phyloP scores from a whole-genome alignment of 805 yeast species.

The Cyberlindnera japonica region DNA sequence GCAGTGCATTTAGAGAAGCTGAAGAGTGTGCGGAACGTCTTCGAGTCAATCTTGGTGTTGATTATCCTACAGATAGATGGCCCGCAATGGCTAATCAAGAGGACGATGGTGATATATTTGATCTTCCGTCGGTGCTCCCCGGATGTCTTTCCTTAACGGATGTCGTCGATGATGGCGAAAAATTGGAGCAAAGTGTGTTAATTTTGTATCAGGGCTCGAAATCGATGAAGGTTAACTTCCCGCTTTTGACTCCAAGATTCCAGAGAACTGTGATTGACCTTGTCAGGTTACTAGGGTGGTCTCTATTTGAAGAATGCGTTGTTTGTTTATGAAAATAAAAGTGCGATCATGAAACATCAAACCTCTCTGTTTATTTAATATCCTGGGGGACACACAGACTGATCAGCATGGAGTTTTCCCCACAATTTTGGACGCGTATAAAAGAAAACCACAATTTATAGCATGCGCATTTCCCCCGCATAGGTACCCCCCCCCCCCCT shows the following conservation, averaged over 20 bases:
- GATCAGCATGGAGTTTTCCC: too few species aligned
- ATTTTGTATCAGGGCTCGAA: not conserved
- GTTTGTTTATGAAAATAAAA: not conserved
- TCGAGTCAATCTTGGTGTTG: not conserved
- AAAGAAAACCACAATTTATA: too few species aligned
- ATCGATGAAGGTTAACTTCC: not conserved
- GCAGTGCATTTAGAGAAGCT: slow-evolving; percentile 1
- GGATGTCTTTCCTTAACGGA: slow-evolving; percentile 1
- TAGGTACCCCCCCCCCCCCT: too few species aligned
- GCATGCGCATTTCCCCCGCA: too few species aligned
- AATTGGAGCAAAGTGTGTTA: not conserved
- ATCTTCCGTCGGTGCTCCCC: slow-evolving; percentile 7
- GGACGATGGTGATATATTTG: slow-evolving; percentile 6
- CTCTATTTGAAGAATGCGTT: slow-evolving; percentile 5
- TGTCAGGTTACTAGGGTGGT: slow-evolving; percentile 12
- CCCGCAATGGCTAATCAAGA: not conserved
- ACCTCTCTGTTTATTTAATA: too few species aligned
- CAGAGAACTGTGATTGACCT: slow-evolving; percentile 4
- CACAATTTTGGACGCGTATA: too few species aligned
- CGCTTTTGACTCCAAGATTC: slow-evolving; percentile 2
- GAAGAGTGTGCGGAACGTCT: not conserved
- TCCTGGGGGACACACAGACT: too few species aligned
- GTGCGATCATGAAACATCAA: too few species aligned
- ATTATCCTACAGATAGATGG: slow-evolving; percentile 1
- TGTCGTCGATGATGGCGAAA: not conserved